Base-by-base conservation (phyloP, 352 stramenopile species). In the Globisporangium spinosum region DNA sequence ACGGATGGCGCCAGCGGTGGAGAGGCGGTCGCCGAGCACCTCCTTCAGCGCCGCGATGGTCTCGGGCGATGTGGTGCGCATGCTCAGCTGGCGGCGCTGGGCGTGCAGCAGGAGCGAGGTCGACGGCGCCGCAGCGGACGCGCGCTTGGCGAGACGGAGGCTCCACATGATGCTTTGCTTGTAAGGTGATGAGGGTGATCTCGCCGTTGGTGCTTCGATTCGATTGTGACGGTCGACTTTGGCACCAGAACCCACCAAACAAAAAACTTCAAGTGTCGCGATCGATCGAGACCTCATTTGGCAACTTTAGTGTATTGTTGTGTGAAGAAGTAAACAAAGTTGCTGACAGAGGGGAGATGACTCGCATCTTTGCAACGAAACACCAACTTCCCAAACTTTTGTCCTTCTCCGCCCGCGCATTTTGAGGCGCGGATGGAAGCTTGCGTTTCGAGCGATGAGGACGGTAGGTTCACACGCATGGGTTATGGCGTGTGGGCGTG, bases 11-110 rank as follows among this genome's bases (percentile, higher is more conserved):
- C 71, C 59, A 22, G 85, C 70, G 9, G 85, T 94, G 51, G 87
- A 92, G 59, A 94, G 77, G 56, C 87, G 87, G 56, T 93, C 78
- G 47, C 84, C 79, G 23, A 89, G 77, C 38, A 93, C 74, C n/a
- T 74, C 72, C 47, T 80, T 77, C 9, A 89, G 77, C 58, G 80
- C 75, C 10, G 68, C 76, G 1, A 91, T 70, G 23, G 82, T 91
- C 68, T 84, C 75, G 22, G 67, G 62, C 15, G 82, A 74, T 23
- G 79, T 67, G n/a, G 74, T 73, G 61, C 70, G 76, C 22, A 56
- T 77, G 64, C 67, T 80, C 62, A 83, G 51, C 23, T 49, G 54
- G 15, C 58, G 62, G 9, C 27, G 43, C n/a, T 65, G 38, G 32
- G 27, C 47, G 25, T 20, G 29, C 2, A 58, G 34, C 43, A 57